phyloP scores from a whole-genome alignment of 805 yeast species.

The Yamadazyma insecticola region DNA sequence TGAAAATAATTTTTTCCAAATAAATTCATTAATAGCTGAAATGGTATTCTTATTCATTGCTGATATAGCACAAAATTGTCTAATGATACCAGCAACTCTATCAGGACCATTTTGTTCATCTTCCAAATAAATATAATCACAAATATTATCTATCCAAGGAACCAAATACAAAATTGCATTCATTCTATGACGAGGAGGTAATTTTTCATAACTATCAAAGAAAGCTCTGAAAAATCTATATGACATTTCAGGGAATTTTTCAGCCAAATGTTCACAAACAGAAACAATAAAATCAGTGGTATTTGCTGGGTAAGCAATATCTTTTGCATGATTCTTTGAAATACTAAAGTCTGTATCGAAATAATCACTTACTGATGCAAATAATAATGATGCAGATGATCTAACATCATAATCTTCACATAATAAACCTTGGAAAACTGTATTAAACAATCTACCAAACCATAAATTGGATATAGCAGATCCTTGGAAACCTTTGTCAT shows the following conservation, averaged over 20 bases:
- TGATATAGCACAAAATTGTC: slow-evolving; percentile 59
- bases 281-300: slow-evolving; percentile 56
- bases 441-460: slow-evolving; percentile 59
- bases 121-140: slow-evolving; percentile 48
- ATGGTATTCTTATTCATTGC: slow-evolving; percentile 44
- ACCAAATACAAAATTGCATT: slow-evolving; percentile 49
- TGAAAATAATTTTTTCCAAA: slow-evolving; percentile 64
- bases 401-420: slow-evolving; percentile 56
- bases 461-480: slow-evolving; percentile 23
- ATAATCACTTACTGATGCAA: slow-evolving; percentile 57
- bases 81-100: slow-evolving; percentile 53
- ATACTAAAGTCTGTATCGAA: slow-evolving; percentile 60
- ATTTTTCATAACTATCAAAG: slow-evolving; percentile 37
- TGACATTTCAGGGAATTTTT: slow-evolving; percentile 54
- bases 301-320: slow-evolving; percentile 64
- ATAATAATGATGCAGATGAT: slow-evolving; percentile 56
- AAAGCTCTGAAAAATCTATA: slow-evolving; percentile 54
- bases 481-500: slow-evolving; percentile 14
- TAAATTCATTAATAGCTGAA: slow-evolving; percentile 49
- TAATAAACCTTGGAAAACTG: slow-evolving; percentile 66
- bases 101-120: slow-evolving; percentile 59
- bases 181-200: slow-evolving; percentile 29
- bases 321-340: slow-evolving; percentile 49
- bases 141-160: slow-evolving; percentile 74
- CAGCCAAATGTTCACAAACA: slow-evolving; percentile 55